Conservation (phyloP, 192 early-diverging fungal genomes). For the Coemansia sp. region DNA sequence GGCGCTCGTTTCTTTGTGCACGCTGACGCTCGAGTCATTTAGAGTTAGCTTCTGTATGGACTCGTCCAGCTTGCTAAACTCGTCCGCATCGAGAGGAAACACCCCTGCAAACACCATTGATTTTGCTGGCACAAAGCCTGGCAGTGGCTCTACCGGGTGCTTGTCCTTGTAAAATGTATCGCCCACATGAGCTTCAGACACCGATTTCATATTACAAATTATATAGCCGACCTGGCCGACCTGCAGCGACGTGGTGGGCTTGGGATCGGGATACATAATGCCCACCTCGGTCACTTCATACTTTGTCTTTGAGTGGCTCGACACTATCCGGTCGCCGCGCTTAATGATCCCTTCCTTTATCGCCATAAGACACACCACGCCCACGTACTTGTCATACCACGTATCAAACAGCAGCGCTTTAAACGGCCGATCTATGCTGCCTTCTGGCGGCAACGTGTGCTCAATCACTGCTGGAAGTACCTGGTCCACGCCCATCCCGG, state of each 20-base stretch:
- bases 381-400: constrained; percentile 97
- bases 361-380: constrained; percentile 92
- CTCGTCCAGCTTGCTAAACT: constrained; percentile 85
- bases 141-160: constrained; percentile 66
- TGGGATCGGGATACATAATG: constrained; percentile 92
- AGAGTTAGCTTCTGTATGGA: constrained; percentile 89
- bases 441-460: constrained; percentile 70
- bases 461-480: constrained; percentile 81
- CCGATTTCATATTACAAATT: constrained; percentile 87
- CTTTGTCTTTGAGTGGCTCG: constrained; percentile 67
- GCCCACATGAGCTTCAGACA: constrained; percentile 89
- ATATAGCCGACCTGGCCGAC: constrained; percentile 89
- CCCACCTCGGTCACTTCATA: constrained; percentile 92
- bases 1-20: constrained; percentile 78
- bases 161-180: constrained; percentile 87
- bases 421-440: constrained; percentile 65
- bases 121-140: constrained; percentile 93
- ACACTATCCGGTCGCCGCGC: constrained; percentile 77
- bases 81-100: constrained; percentile 86
- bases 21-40: constrained; percentile 91
- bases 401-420: constrained; percentile 92
- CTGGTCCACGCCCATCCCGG: constrained; percentile 67
- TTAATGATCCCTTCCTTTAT: constrained; percentile 78
- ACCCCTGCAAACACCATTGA: constrained; percentile 95
- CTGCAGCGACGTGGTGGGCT: constrained; percentile 52